A percentile compares a stretch with the other conserved stretches of the same genome.
Evolutionary conservation across 108 stramenopile species (phyloP).

Genomic region (Conticribra guillardii): DNA sequence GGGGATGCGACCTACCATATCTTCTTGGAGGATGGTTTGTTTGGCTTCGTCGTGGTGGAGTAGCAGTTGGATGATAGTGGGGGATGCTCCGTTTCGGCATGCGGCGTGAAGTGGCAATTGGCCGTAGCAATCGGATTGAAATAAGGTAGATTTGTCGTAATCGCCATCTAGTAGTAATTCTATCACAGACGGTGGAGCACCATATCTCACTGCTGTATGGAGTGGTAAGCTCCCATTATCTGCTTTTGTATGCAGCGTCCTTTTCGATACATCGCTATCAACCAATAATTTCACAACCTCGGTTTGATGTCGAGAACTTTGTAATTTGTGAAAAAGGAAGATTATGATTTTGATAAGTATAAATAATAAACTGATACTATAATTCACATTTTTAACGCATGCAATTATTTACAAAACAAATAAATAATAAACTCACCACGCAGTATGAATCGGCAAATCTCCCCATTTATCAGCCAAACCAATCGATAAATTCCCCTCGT

Average conservation of each 20-base stretch:
- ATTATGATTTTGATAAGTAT: no score
- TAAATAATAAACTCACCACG: conserved; percentile 39
- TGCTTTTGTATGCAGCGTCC: conserved; percentile 51
- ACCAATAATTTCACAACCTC: conserved; percentile 59
- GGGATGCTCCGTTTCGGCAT: conserved; percentile 54
- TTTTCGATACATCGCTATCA: conserved; percentile 52
- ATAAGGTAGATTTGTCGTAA: conserved; percentile 42
- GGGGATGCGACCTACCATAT: conserved; percentile 59
- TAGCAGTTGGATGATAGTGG: conserved; percentile 49
- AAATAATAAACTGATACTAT: background rate
- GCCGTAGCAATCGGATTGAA: conserved; percentile 48
- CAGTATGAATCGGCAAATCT: conserved; percentile 45
- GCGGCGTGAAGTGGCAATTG: conserved; percentile 72
- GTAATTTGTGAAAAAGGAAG: conserved; percentile 42
- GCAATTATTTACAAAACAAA: background rate
- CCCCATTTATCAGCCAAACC: conserved; percentile 64
- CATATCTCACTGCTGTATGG: conserved; percentile 66
- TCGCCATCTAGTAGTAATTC: conserved; percentile 49
- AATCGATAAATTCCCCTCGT: conserved; percentile 53
- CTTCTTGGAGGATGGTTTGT: conserved; percentile 48
- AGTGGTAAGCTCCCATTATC: conserved; percentile 61
- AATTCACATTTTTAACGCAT: background rate
- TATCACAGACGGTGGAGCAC: conserved; percentile 57
- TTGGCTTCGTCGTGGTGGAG: conserved; percentile 48
- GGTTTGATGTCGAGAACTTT: conserved; percentile 19